These are phyloP conservation scores for Entomortierella chlamydospora DNA, from an alignment of 192 early-diverging fungal species.

Conservation along the genomic window DNA sequence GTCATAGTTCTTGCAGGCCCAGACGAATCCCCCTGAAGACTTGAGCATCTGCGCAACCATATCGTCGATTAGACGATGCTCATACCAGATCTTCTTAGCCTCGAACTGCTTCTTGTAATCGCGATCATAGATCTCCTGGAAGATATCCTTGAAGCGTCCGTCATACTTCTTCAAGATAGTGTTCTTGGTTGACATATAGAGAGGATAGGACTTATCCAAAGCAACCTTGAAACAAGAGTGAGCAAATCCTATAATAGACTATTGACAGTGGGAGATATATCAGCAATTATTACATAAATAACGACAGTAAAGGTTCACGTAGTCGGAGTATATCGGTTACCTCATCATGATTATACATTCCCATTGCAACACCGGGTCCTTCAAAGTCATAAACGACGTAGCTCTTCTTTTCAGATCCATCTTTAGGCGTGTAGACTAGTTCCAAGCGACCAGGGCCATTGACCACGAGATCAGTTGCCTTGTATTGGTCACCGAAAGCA, in stretches of 20 bases:
- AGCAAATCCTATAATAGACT: slow-evolving; percentile 95
- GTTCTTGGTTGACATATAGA: slow-evolving; percentile 98
- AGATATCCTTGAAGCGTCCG: slow-evolving; percentile 99
- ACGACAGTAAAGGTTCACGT: background rate
- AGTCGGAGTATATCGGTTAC: slow-evolving; percentile 23
- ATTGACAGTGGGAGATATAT: no score
- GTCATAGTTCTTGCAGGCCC: slow-evolving; percentile 97
- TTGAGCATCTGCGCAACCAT: slow-evolving; percentile 99
- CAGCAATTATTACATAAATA: no score
- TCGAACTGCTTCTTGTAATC: slow-evolving; percentile 87
- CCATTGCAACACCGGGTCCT: slow-evolving; percentile 90
- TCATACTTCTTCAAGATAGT: slow-evolving; percentile 98
- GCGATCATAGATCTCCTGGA: slow-evolving; percentile 87
- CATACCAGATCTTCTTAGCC: slow-evolving; percentile 91
- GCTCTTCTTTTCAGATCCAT: slow-evolving; percentile 75
- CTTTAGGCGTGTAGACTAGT: slow-evolving; percentile 88
- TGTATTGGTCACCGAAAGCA: slow-evolving; percentile 98
- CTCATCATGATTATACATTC: slow-evolving; percentile 95
- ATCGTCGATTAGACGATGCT: slow-evolving; percentile 98
- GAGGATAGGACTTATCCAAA: slow-evolving; percentile 87
- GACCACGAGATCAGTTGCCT: slow-evolving; percentile 94
- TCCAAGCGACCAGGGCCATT: slow-evolving; percentile 91
- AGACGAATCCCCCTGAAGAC: slow-evolving; percentile 92
- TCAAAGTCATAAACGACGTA: slow-evolving; percentile 88
- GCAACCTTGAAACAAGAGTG: slow-evolving; percentile 95